Conservation (phyloP, 805 yeast species). For the Myxozyma geophila region DNA sequence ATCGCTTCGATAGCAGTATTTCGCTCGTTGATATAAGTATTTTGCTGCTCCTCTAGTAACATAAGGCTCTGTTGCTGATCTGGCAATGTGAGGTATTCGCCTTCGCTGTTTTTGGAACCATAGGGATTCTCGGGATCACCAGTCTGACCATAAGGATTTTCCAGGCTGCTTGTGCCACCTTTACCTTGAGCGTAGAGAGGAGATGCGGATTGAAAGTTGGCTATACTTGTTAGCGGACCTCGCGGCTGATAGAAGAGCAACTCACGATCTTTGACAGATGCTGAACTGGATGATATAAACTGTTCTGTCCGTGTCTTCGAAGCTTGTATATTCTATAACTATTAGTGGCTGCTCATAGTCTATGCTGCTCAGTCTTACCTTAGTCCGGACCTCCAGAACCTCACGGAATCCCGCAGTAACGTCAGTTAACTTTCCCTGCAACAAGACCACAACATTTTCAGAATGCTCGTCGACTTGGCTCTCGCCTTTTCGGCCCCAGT, state of each 20-base stretch:
- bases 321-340: slow-evolving; percentile 63
- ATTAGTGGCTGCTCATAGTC: too few relatives aligned
- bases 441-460: slow-evolving; percentile 80
- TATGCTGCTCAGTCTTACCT: slow-evolving; percentile 38
- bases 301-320: slow-evolving; percentile 83
- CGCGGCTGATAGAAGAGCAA: slow-evolving; percentile 12
- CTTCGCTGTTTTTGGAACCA: slow-evolving; percentile 38
- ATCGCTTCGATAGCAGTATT: slow-evolving; percentile 92
- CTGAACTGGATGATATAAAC: slow-evolving; percentile 59
- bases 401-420: slow-evolving; percentile 88
- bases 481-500: slow-evolving; percentile 51
- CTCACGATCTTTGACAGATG: slow-evolving; percentile 38
- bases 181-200: slow-evolving; percentile 43
- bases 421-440: slow-evolving; percentile 88
- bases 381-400: slow-evolving; percentile 87
- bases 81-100: slow-evolving; percentile 71
- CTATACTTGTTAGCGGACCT: not conserved
- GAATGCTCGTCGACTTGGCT: slow-evolving; percentile 70
- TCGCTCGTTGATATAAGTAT: slow-evolving; percentile 77
- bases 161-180: slow-evolving; percentile 22
- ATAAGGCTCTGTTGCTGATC: slow-evolving; percentile 82
- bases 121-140: slow-evolving; percentile 33
- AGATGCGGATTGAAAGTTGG: slow-evolving; percentile 40
- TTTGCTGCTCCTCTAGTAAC: slow-evolving; percentile 81
- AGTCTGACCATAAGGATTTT: slow-evolving; percentile 32